Evolutionary conservation across 164 flowering plant species (phyloP), one percentile per base, ranked within the genome.

Genomic region (Paratinospora sagittata): DNA sequence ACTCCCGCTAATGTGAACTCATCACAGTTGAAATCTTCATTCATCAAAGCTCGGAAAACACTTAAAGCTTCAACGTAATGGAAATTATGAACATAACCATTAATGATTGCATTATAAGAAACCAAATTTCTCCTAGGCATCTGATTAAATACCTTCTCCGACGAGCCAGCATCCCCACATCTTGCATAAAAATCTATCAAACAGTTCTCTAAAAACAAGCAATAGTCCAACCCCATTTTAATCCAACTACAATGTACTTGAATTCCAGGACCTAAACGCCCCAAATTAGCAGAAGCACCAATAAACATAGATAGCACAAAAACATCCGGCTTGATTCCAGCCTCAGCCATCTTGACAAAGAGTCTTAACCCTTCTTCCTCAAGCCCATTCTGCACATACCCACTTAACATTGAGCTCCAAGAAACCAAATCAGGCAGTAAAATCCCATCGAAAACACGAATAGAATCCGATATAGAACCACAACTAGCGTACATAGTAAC

Each of bases 141-240:
- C 39, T 45, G 34, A 71, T 64, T 14, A 39, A 78, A 81, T 34
- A 78, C 68, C 43, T 26, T 68, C 47, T 72, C 68, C 57, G 78
- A 68, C 16, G 67, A 72, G 52, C 43, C 75, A 26, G 69, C 13
- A 76, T 74, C 74, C 52, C 80, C 80, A 69, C 80, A 75, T 55
- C 70, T 81, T 0, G 78, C 78, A 58, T 81, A 81, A 62, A 81
- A 81, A 52, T 79, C 80, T 66, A 81, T 61, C 26, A 81, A 41
- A 66, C 73, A 75, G 39, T 81, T 74, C 49, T 79, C 68, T 68
- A 78, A 55, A 77, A 74, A 81, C 70, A 79, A 49, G 41, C 62
- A 67, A 74, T 76, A 70, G 47, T 23, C 47, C 37, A 72, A 76
- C 12, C 78, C 78, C 70, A 66, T 74, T 70, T 81, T 81, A 55